phyloP scores from a whole-genome alignment of 768 basidiomycete species.

The Porphyrellus cyaneotinctus region DNA sequence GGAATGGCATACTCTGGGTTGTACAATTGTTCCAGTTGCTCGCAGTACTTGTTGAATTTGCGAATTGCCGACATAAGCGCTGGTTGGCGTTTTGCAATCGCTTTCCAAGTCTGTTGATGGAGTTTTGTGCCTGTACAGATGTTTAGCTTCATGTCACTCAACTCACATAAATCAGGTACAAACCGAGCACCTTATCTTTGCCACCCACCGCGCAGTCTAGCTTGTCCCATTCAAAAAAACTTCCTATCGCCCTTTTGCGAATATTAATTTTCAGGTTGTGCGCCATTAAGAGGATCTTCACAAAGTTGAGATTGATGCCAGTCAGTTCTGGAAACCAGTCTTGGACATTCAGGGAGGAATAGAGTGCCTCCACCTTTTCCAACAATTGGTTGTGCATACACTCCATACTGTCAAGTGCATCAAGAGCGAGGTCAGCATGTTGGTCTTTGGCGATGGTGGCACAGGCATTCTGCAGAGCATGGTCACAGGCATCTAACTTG shows the following conservation, averaged over 20 bases:
- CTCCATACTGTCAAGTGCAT: conserved; percentile 22
- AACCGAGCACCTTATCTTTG: conserved; percentile 7
- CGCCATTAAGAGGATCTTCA: neutral
- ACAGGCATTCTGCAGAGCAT: conserved; percentile 13
- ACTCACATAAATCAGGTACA: neutral
- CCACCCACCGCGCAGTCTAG: conserved; percentile 24
- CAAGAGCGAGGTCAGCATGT: neutral
- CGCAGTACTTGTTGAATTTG: neutral
- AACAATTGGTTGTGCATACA: neutral
- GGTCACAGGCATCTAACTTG: conserved; percentile 24
- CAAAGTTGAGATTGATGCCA: neutral
- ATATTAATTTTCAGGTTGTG: neutral
- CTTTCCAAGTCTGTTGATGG: neutral
- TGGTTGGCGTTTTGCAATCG: neutral
- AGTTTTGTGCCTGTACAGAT: no score
- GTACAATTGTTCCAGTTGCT: neutral
- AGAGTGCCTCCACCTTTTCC: conserved; percentile 1
- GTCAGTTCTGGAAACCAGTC: neutral
- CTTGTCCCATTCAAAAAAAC: conserved; percentile 17
- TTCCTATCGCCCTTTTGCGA: neutral
- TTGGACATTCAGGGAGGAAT: neutral
- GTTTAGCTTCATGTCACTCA: no score
- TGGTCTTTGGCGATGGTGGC: conserved; percentile 2
- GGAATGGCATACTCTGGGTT: neutral
- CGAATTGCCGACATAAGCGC: neutral